These are phyloP conservation scores for Alternaria incomplexa DNA, from an alignment of 2,329 filamentous ascomycete species.

Conservation along the genomic window DNA sequence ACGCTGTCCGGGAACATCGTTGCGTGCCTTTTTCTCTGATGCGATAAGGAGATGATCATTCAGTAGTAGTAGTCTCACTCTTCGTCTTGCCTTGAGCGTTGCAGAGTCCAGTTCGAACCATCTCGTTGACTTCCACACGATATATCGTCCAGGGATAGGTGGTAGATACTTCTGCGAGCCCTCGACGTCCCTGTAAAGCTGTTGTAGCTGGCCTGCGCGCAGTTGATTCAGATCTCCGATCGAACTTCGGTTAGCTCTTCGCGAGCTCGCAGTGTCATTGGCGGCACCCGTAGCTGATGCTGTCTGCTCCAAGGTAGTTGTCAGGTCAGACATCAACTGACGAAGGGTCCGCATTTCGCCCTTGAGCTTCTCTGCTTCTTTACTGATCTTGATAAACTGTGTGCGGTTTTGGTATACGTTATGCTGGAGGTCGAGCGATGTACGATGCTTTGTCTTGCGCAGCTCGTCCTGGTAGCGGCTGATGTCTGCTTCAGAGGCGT, in stretches of 20 bases:
- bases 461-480: constrained; percentile 78
- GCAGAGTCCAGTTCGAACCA: constrained; percentile 98
- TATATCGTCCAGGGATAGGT: constrained; percentile 87
- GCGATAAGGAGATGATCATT: constrained; percentile 95
- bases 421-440: constrained; percentile 84
- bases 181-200: constrained; percentile 96
- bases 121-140: constrained; percentile 87
- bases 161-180: constrained; percentile 97
- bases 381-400: constrained; percentile 99
- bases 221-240: constrained; percentile 76
- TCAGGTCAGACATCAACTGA: constrained; percentile 91
- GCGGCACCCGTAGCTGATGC: constrained; percentile 49
- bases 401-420: constrained; percentile 97
- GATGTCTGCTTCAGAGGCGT: constrained; percentile 88
- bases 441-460: constrained; percentile 76
- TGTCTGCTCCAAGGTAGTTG: constrained; percentile 55
- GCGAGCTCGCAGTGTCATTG: constrained; percentile 49
- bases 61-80: constrained; percentile 88
- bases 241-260: constrained; percentile 79
- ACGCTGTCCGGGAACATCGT: constrained; percentile 65
- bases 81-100: constrained; percentile 89
- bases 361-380: constrained; percentile 97
- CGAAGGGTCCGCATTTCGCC: constrained; percentile 90
- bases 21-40: constrained; percentile 89
- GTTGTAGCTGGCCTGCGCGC: constrained; percentile 73